Evolutionary conservation across 108 stramenopile genomes (phyloP).

Genomic region (Craspedostauros australis): DNA sequence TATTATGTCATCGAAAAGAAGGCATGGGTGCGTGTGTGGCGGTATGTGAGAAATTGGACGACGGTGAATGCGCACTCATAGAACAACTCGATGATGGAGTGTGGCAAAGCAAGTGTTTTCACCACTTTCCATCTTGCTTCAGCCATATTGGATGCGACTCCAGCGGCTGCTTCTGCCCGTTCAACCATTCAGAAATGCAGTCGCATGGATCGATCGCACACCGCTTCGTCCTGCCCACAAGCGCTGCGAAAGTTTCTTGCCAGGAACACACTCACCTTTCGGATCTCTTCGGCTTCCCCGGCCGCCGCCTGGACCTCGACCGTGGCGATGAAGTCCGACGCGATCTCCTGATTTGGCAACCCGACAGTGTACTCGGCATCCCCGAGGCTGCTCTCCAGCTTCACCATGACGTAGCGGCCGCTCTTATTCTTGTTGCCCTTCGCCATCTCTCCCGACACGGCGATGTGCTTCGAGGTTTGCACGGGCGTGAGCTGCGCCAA

Average conservation of each 20-base stretch:
- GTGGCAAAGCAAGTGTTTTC: not conserved
- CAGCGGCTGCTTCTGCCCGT: no score
- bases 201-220: no score
- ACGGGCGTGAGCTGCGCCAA: constrained; percentile 43
- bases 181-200: no score
- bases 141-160: not conserved
- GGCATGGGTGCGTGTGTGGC: not conserved
- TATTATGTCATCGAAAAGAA: not conserved
- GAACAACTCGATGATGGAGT: not conserved
- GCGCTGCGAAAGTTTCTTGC: no score
- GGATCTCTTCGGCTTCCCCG: constrained; percentile 32
- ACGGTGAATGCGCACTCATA: not conserved
- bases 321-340: constrained; percentile 34
- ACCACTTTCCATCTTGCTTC: not conserved
- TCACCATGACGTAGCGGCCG: constrained; percentile 19
- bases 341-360: constrained; percentile 35
- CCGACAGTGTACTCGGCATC: constrained; percentile 68
- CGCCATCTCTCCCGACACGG: no score
- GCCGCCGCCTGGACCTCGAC: constrained; percentile 29
- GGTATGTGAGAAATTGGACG: not conserved
- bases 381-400: constrained; percentile 53
- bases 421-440: not conserved
- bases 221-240: no score
- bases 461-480: no score
- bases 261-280: constrained; percentile 32